Evolutionary conservation across 192 early-diverging fungal species (phyloP).

Genomic region (Fimicolochytrium jonesii): DNA sequence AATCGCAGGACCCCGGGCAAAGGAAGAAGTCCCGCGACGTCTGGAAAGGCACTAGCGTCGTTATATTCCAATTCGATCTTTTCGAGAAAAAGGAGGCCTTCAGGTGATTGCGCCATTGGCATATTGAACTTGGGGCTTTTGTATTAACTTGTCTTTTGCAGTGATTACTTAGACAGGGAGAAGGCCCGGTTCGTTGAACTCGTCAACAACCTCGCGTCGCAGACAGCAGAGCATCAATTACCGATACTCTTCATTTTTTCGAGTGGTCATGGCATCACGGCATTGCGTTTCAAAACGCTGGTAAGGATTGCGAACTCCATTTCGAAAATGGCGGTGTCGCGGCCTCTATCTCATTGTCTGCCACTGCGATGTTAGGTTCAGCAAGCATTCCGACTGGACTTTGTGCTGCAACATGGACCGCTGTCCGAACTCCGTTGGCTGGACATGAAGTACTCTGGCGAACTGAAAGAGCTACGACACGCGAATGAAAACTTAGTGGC

Average conservation of each 20-base stretch:
- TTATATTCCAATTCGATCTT: slow-evolving; percentile 31
- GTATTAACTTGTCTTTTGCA: background rate
- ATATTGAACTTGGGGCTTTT: background rate
- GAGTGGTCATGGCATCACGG: background rate
- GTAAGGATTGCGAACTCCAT: background rate
- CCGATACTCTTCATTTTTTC: slow-evolving; percentile 10
- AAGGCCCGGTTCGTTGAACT: slow-evolving; percentile 14
- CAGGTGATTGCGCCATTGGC: background rate
- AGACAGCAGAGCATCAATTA: background rate
- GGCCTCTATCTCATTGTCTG: background rate
- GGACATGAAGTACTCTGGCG: background rate
- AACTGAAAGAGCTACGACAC: background rate
- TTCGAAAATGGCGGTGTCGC: background rate
- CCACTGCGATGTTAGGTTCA: background rate
- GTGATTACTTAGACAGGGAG: slow-evolving; percentile 5
- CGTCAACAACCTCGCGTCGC: background rate
- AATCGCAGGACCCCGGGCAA: background rate
- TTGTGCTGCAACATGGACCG: background rate
- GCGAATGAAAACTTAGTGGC: background rate
- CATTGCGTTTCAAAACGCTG: background rate
- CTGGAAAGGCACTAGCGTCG: slow-evolving; percentile 14
- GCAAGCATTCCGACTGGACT: background rate
- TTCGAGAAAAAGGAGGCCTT: background rate
- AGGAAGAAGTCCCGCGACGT: background rate
- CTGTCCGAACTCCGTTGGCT: slow-evolving; percentile 1